Evolutionary conservation across 169 alveolate species (phyloP).

Genomic region (Plasmodium knowlesi): DNA sequence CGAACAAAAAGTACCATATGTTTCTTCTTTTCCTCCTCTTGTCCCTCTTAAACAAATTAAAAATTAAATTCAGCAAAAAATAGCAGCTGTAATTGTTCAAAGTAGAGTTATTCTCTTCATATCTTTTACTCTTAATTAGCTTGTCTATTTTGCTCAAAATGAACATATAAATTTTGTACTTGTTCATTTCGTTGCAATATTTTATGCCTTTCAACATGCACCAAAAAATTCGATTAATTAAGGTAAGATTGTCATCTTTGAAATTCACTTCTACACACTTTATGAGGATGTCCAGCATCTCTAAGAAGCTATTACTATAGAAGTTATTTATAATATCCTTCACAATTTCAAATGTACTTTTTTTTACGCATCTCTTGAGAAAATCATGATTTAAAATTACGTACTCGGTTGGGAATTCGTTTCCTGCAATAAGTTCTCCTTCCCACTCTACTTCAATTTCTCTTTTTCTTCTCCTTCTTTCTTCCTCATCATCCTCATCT

Average conservation of each 20-base stretch:
- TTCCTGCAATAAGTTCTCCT: neutral
- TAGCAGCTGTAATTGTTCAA: conserved; percentile 52
- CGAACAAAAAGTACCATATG: conserved; percentile 48
- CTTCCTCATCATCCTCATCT: neutral
- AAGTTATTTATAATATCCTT: conserved; percentile 16
- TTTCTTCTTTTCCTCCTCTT: conserved; percentile 6
- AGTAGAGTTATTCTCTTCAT: conserved; percentile 50
- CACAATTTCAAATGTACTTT: neutral
- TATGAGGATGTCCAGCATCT: conserved; percentile 37
- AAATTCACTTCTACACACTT: conserved; percentile 59
- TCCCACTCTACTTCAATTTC: neutral
- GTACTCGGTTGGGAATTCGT: neutral
- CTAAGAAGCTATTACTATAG: conserved; percentile 9
- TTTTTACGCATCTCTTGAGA: neutral
- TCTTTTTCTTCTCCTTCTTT: neutral
- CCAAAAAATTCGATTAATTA: conserved; percentile 42
- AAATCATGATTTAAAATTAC: conserved; percentile 4
- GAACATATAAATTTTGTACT: conserved; percentile 50
- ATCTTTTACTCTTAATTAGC: conserved; percentile 33
- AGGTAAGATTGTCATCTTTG: conserved; percentile 15
- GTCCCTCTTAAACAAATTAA: conserved; percentile 29
- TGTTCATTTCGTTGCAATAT: conserved; percentile 31
- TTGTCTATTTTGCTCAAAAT: conserved; percentile 49
- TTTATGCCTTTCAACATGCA: conserved; percentile 43
- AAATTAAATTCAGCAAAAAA: conserved; percentile 30